Evolutionary conservation across 2,329 filamentous ascomycete genomes (phyloP).

Genomic region (Scedosporium dehoogii): DNA sequence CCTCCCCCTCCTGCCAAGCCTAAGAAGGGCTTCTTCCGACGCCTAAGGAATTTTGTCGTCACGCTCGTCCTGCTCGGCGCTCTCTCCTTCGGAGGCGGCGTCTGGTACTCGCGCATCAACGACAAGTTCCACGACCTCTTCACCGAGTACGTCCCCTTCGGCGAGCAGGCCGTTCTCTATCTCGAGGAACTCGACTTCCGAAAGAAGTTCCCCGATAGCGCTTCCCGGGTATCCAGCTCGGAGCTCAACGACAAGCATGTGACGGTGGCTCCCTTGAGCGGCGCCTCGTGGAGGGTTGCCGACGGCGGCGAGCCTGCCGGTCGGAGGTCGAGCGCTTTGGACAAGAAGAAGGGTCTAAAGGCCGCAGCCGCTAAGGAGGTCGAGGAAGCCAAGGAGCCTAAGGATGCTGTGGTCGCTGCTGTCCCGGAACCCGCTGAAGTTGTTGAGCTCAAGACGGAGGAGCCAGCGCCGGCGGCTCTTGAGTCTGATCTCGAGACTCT

Average conservation of each 20-base stretch:
- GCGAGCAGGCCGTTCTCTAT: conserved; percentile 89
- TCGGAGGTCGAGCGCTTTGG: conserved; percentile 53
- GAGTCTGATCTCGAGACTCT: conserved; percentile 18
- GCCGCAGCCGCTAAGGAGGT: conserved; percentile 17
- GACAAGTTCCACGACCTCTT: conserved; percentile 99
- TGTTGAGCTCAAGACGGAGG: conserved; percentile 18
- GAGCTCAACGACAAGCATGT: conserved; percentile 50
- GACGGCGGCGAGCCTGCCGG: conserved; percentile 46
- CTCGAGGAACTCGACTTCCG: conserved; percentile 92
- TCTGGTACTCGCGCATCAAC: conserved; percentile 86
- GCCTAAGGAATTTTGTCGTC: conserved; percentile 68
- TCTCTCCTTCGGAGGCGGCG: conserved; percentile 74
- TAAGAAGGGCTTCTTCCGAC: conserved; percentile 58
- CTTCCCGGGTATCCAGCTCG: conserved; percentile 29
- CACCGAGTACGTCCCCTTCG: conserved; percentile 90
- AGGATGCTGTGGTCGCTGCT: conserved; percentile 10
- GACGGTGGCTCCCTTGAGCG: conserved; percentile 76
- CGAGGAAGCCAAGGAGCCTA: conserved; percentile 20
- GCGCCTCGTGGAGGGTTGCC: conserved; percentile 70
- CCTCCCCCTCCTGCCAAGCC: conserved; percentile 29
- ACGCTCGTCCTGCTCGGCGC: conserved; percentile 67
- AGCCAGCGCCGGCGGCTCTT: conserved; percentile 13
- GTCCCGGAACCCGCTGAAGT: conserved; percentile 10
- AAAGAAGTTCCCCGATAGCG: conserved; percentile 60
- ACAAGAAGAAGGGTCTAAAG: conserved; percentile 23